phyloP scores from a whole-genome alignment of 106 monocot genomes.

The Dactylorhiza incarnata region DNA sequence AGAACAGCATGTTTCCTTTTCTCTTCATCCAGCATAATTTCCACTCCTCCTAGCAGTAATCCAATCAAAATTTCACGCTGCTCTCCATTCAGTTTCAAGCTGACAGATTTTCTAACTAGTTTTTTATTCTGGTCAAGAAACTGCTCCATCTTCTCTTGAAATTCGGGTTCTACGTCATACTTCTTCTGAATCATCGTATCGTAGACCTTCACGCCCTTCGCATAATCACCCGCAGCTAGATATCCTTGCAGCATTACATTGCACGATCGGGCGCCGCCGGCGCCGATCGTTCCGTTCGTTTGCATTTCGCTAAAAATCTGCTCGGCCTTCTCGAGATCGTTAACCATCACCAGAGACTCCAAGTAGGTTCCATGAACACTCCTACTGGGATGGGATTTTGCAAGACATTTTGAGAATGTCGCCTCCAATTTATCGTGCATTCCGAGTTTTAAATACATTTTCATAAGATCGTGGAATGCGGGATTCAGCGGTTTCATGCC shows the following conservation, averaged over 20 bases:
- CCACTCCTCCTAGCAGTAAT: conserved; percentile 64
- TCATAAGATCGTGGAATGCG: conserved; percentile 62
- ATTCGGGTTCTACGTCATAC: conserved; percentile 52
- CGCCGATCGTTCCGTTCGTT: conserved; percentile 43
- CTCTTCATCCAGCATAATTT: conserved; percentile 39
- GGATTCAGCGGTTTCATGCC: conserved; percentile 68
- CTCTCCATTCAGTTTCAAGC: conserved; percentile 66
- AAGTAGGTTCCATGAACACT: conserved; percentile 60
- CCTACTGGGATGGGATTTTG: conserved; percentile 49
- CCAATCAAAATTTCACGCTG: conserved; percentile 94
- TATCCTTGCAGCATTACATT: conserved; percentile 61
- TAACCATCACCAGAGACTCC: conserved; percentile 53
- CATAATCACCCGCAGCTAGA: conserved; percentile 48
- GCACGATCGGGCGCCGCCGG: conserved; percentile 44
- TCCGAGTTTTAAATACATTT: conserved; percentile 52
- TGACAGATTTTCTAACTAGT: conserved; percentile 43
- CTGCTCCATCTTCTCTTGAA: conserved; percentile 46
- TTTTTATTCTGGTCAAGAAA: conserved; percentile 48
- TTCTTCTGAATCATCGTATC: conserved; percentile 83
- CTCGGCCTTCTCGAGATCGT: conserved; percentile 58
- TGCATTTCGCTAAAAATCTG: conserved; percentile 78
- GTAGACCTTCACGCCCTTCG: conserved; percentile 60
- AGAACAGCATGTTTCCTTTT: conserved; percentile 38
- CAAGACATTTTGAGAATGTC: conserved; percentile 41
- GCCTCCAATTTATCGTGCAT: conserved; percentile 61